A percentile compares a stretch with the other conserved stretches of the same genome.
phyloP scores from a whole-genome alignment of 169 alveolate genomes.

The Plasmodium berghei region DNA sequence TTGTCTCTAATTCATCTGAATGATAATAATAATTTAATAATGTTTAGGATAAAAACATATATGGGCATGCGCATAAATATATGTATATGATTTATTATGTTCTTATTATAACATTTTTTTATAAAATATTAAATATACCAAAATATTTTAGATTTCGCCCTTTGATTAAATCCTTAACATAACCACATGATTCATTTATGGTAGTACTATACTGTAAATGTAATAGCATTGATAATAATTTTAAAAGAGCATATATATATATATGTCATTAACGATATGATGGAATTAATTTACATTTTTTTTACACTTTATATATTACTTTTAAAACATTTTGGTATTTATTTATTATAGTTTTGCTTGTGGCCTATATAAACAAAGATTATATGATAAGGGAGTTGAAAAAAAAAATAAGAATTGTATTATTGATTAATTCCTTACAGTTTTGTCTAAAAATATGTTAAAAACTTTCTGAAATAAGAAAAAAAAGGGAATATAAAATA shows the following conservation, averaged over 20 bases:
- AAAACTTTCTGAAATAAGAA: slow-evolving; percentile 54
- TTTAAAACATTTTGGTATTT: slow-evolving; percentile 24
- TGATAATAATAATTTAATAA: background rate
- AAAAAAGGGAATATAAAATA: slow-evolving; percentile 8
- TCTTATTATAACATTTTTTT: background rate
- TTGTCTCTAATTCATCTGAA: slow-evolving; percentile 45
- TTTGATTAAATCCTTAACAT: slow-evolving; percentile 37
- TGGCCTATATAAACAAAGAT: slow-evolving; percentile 28
- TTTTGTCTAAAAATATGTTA: slow-evolving; percentile 72
- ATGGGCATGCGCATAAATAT: background rate
- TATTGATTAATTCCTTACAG: slow-evolving; percentile 30
- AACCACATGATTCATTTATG: slow-evolving; percentile 46
- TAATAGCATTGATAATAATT: background rate
- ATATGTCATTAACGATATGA: background rate
- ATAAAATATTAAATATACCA: slow-evolving; percentile 26
- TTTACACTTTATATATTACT: slow-evolving; percentile 23
- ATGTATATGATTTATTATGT: background rate
- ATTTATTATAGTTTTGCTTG: slow-evolving; percentile 9
- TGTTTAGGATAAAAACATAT: background rate
- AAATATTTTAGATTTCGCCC: slow-evolving; percentile 68
- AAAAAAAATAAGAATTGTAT: background rate
- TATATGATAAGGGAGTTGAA: background rate
- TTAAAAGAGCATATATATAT: background rate
- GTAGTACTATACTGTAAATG: slow-evolving; percentile 31
- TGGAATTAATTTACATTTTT: background rate